These are phyloP conservation scores for Ogataea hybrid DNA, from an alignment of 1,139 yeast species.

Conservation along the genomic window DNA sequence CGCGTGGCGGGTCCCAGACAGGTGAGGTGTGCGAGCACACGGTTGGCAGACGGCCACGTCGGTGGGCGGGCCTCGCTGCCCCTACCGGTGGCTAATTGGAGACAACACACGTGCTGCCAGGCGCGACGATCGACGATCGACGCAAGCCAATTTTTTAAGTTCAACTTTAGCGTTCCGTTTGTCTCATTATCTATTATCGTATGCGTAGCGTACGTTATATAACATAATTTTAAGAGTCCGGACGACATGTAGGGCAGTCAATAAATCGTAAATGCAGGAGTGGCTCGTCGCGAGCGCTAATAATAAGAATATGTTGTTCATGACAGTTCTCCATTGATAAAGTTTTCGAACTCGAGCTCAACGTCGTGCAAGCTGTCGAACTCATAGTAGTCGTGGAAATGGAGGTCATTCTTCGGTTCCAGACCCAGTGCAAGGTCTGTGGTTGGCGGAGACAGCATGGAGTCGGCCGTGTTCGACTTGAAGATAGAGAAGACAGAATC, in stretches of 20 bases:
- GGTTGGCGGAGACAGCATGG: constrained; percentile 12
- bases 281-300: constrained; percentile 6
- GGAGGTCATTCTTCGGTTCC: constrained; percentile 12
- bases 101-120: not conserved
- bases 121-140: constrained; percentile 3
- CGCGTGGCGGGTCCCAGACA: too few species aligned
- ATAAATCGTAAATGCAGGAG: constrained; percentile 5
- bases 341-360: constrained; percentile 30
- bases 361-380: constrained; percentile 22
- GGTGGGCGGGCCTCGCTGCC: too few species aligned
- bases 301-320: constrained; percentile 6
- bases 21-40: too few species aligned
- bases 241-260: not conserved
- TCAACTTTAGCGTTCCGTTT: not conserved
- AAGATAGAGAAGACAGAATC: constrained; percentile 11
- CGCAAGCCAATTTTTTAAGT: not conserved
- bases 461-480: constrained; percentile 11
- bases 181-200: constrained; percentile 6
- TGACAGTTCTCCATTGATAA: constrained; percentile 26
- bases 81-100: not conserved
- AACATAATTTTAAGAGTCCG: constrained; percentile 1
- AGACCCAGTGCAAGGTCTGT: constrained; percentile 4
- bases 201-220: constrained; percentile 8
- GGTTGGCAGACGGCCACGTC: too few species aligned
- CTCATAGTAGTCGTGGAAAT: constrained; percentile 17